Conservation (phyloP, 1,284 basidiomycete genomes). For the Nidula niveotomentosa region DNA sequence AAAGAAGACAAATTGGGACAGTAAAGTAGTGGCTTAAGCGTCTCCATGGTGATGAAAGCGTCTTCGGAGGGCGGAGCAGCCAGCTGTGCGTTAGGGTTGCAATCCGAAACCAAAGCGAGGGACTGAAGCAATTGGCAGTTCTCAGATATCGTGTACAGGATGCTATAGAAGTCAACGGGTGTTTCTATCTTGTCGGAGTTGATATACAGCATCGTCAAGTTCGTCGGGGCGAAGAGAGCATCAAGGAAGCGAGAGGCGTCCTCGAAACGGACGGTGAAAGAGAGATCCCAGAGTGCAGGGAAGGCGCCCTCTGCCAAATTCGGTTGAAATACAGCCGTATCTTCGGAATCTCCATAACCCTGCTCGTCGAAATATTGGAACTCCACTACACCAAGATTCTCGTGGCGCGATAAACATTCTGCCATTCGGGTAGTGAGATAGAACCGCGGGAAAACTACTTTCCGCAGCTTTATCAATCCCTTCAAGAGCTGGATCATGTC, state of each 20-base stretch:
- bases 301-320: slow-evolving; percentile 47
- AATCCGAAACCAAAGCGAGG: slow-evolving; percentile 37
- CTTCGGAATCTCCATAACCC: slow-evolving; percentile 38
- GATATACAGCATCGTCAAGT: slow-evolving; percentile 50
- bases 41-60: slow-evolving; percentile 37
- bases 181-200: slow-evolving; percentile 43
- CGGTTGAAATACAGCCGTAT: slow-evolving; percentile 43
- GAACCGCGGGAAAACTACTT: slow-evolving; percentile 50
- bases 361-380: slow-evolving; percentile 45
- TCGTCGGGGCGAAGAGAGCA: slow-evolving; percentile 40
- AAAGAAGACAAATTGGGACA: slow-evolving; percentile 45
- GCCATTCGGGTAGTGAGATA: slow-evolving; percentile 45
- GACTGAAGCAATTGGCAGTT: slow-evolving; percentile 43
- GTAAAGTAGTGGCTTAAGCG: slow-evolving; percentile 47
- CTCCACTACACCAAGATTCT: slow-evolving; percentile 43
- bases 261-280: slow-evolving; percentile 38
- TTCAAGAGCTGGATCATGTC: slow-evolving; percentile 37
- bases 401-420: slow-evolving; percentile 42
- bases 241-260: slow-evolving; percentile 47
- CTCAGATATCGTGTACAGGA: slow-evolving; percentile 43
- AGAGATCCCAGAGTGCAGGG: slow-evolving; percentile 52
- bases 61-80: slow-evolving; percentile 5
- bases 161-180: slow-evolving; percentile 35
- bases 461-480: slow-evolving; percentile 43
- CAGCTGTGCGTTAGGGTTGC: slow-evolving; percentile 14